Conservation (phyloP, 2,329 filamentous ascomycete genomes). For the Apiospora arundinis region DNA sequence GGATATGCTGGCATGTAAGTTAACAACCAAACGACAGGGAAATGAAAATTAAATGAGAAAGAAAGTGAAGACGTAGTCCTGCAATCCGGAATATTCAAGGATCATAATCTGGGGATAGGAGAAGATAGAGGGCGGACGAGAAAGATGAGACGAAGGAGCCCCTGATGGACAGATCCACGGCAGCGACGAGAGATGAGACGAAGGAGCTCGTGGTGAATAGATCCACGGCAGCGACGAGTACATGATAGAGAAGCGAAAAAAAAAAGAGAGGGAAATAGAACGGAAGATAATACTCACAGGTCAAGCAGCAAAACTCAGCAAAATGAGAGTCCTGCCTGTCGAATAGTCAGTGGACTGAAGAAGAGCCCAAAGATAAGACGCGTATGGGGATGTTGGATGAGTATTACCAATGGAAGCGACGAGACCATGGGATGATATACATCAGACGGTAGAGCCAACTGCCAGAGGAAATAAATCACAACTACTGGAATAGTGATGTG, state of each 20-base stretch:
- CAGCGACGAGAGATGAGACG: too few species aligned
- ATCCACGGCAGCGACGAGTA: too few species aligned
- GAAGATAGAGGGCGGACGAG: background rate
- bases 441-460: background rate
- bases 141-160: too few species aligned
- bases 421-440: background rate
- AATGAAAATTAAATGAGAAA: background rate
- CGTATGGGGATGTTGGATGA: background rate
- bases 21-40: background rate
- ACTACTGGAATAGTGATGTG: background rate
- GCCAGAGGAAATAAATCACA: background rate
- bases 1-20: background rate
- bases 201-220: too few species aligned
- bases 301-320: slow-evolving; percentile 4
- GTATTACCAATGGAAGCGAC: background rate
- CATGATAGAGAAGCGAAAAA: background rate
- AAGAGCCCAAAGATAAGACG: background rate
- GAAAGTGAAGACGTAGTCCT: background rate
- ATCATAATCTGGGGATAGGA: background rate
- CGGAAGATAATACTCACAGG: background rate
- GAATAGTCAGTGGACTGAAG: slow-evolving; percentile 8
- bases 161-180: too few species aligned
- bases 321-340: background rate
- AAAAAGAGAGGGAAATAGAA: background rate
- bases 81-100: background rate